Evolutionary conservation across 805 yeast species (phyloP).

Genomic region (Wickerhamiella vanderwaltii): DNA sequence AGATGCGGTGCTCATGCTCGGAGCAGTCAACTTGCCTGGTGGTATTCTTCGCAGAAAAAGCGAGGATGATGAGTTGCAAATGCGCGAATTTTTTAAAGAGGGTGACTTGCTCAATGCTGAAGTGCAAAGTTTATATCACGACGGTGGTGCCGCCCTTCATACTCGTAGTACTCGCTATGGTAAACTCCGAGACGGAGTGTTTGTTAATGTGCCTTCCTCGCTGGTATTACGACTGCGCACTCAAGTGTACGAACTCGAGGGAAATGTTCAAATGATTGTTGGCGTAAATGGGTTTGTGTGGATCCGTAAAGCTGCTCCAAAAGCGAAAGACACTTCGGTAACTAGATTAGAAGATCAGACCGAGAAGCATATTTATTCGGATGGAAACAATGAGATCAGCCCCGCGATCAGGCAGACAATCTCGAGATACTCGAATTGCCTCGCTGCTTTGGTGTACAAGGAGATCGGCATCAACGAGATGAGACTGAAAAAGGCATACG

Average conservation of each 20-base stretch:
- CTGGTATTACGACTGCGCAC: constrained; percentile 74
- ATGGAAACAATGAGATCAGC: constrained; percentile 64
- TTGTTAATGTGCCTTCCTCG: constrained; percentile 68
- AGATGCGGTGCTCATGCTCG: constrained; percentile 83
- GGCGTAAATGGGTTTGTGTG: constrained; percentile 95
- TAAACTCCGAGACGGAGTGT: constrained; percentile 81
- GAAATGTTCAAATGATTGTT: constrained; percentile 73
- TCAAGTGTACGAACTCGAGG: constrained; percentile 82
- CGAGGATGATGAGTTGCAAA: constrained; percentile 90
- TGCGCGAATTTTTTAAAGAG: constrained; percentile 88
- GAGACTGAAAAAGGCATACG: constrained; percentile 71
- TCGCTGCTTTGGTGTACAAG: constrained; percentile 67
- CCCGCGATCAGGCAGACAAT: constrained; percentile 55
- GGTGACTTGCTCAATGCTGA: constrained; percentile 95
- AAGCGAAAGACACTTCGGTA: constrained; percentile 38
- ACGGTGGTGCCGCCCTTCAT: constrained; percentile 88
- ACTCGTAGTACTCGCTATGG: constrained; percentile 94
- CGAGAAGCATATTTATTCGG: constrained; percentile 86
- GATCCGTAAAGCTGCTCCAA: constrained; percentile 49
- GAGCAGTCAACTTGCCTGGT: constrained; percentile 94
- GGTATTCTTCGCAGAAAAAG: constrained; percentile 89
- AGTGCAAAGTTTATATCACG: constrained; percentile 77
- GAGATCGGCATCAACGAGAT: constrained; percentile 81
- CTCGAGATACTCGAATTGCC: constrained; percentile 72
- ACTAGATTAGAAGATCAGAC: constrained; percentile 80